A percentile compares a stretch with the other conserved stretches of the same genome.
These are phyloP conservation scores for Candida tropicalis DNA, from an alignment of 1,139 yeast species.

Conservation along the genomic window DNA sequence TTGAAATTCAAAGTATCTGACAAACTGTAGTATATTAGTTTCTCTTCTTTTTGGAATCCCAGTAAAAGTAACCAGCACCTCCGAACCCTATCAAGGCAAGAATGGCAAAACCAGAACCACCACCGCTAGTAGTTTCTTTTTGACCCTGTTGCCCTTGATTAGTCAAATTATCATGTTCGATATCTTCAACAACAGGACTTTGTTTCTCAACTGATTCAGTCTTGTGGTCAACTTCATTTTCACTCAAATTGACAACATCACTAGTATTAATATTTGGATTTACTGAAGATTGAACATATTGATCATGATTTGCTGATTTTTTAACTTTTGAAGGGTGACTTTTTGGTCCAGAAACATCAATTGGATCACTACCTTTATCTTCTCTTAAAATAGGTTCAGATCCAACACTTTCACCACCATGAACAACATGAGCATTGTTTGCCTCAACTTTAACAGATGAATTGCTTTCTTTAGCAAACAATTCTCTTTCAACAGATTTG, in stretches of 20 bases:
- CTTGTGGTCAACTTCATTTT: constrained; percentile 41
- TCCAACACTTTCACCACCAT: constrained; percentile 46
- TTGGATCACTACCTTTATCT: constrained; percentile 38
- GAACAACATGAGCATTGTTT: constrained; percentile 43
- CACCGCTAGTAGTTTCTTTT: constrained; percentile 8
- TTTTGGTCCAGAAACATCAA: constrained; percentile 21
- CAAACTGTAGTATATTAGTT: neutral
- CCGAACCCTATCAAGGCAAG: constrained; percentile 28
- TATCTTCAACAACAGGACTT: constrained; percentile 39
- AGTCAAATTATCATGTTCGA: constrained; percentile 39
- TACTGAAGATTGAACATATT: constrained; percentile 44
- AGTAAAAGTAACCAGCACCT: constrained; percentile 25
- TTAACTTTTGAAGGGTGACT: constrained; percentile 18
- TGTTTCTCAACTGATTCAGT: constrained; percentile 31
- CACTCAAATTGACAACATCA: constrained; percentile 43
- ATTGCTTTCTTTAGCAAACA: constrained; percentile 38
- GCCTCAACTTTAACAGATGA: constrained; percentile 50
- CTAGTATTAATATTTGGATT: constrained; percentile 46
- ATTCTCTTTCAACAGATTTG: constrained; percentile 44
- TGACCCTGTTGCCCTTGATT: constrained; percentile 6
- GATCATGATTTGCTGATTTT: constrained; percentile 45
- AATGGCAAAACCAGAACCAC: constrained; percentile 11
- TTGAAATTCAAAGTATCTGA: neutral
- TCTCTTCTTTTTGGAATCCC: constrained; percentile 3
- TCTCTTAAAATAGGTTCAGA: constrained; percentile 44